phyloP scores from a whole-genome alignment of 768 basidiomycete genomes.

The Pleurotus giganteus region DNA sequence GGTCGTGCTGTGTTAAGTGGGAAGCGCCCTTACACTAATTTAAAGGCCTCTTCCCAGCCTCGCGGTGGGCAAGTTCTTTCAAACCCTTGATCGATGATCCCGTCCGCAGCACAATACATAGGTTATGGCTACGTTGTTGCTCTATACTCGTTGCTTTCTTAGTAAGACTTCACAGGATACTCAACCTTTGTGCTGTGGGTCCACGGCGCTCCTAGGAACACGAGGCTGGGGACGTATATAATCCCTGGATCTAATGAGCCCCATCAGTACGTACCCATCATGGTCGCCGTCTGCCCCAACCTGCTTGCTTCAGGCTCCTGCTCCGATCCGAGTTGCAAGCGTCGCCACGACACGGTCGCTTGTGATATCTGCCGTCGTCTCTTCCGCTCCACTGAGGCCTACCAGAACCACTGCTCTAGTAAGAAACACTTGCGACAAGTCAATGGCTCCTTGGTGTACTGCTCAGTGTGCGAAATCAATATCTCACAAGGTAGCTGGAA shows the following conservation, averaged over 20 bases:
- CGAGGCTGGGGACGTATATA: too few species aligned
- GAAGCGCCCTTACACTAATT: too few species aligned
- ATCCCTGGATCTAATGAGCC: too few species aligned
- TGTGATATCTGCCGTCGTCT: constrained; percentile 29
- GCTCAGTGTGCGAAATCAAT: constrained; percentile 29
- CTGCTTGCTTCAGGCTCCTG: neutral
- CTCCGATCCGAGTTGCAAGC: neutral
- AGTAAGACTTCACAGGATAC: neutral
- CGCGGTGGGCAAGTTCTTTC: too few species aligned
- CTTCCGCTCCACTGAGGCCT: constrained; percentile 20
- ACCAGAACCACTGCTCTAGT: constrained; percentile 26
- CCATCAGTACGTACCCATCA: neutral
- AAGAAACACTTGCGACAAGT: constrained; percentile 28
- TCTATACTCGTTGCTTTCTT: neutral
- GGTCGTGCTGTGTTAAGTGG: too few species aligned
- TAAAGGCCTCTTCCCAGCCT: too few species aligned
- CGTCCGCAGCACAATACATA: too few species aligned
- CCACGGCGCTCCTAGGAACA: too few species aligned
- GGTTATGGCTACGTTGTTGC: too few species aligned
- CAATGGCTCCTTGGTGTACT: constrained; percentile 21
- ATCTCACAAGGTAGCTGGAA: constrained; percentile 22
- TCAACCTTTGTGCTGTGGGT: too few species aligned
- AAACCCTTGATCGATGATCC: too few species aligned
- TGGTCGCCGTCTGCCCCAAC: constrained; percentile 6
- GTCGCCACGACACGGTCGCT: neutral